A percentile compares a stretch with the other conserved stretches of the same genome.
Evolutionary conservation across 2,329 filamentous ascomycete genomes (phyloP).

Genomic region (Talaromyces sp.): DNA sequence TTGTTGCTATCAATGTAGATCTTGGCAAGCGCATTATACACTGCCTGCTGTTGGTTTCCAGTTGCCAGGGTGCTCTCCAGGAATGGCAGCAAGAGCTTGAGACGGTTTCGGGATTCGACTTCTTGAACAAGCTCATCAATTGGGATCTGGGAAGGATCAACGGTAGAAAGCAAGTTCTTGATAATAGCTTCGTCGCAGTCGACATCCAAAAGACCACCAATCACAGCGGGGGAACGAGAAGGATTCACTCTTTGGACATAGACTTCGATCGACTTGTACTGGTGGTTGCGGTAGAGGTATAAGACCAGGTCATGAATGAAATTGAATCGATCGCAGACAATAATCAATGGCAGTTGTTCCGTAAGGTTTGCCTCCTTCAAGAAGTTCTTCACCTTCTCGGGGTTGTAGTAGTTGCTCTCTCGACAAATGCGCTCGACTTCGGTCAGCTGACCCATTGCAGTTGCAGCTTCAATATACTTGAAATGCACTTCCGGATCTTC

Average conservation of each 20-base stretch:
- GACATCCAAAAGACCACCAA: slow-evolving; percentile 89
- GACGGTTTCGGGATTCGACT: slow-evolving; percentile 90
- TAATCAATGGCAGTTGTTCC: slow-evolving; percentile 93
- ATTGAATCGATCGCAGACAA: slow-evolving; percentile 98
- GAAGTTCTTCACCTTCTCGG: slow-evolving; percentile 98
- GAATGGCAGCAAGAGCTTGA: slow-evolving; percentile 94
- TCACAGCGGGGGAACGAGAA: slow-evolving; percentile 79
- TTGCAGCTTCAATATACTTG: slow-evolving; percentile 98
- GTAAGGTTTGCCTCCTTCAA: slow-evolving; percentile 89
- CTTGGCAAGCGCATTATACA: slow-evolving; percentile 96
- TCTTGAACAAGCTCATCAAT: slow-evolving; percentile 92
- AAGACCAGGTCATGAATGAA: slow-evolving; percentile 95
- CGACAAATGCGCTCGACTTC: slow-evolving; percentile 97
- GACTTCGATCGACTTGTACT: slow-evolving; percentile 97
- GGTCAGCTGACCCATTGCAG: slow-evolving; percentile 84
- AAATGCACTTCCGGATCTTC: slow-evolving; percentile 95
- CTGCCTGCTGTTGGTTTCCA: slow-evolving; percentile 92
- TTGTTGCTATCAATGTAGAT: slow-evolving; percentile 99
- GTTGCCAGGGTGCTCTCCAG: slow-evolving; percentile 83
- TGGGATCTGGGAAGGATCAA: slow-evolving; percentile 77
- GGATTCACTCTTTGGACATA: slow-evolving; percentile 98
- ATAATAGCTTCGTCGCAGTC: slow-evolving; percentile 97
- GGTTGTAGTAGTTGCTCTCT: slow-evolving; percentile 83
- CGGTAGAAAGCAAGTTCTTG: slow-evolving; percentile 80
- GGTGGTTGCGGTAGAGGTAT: slow-evolving; percentile 97